A percentile compares a stretch with the other conserved stretches of the same genome.
These are phyloP conservation scores for Phytophthora pistaciae DNA, from an alignment of 352 stramenopile genomes.

Conservation along the genomic window DNA sequence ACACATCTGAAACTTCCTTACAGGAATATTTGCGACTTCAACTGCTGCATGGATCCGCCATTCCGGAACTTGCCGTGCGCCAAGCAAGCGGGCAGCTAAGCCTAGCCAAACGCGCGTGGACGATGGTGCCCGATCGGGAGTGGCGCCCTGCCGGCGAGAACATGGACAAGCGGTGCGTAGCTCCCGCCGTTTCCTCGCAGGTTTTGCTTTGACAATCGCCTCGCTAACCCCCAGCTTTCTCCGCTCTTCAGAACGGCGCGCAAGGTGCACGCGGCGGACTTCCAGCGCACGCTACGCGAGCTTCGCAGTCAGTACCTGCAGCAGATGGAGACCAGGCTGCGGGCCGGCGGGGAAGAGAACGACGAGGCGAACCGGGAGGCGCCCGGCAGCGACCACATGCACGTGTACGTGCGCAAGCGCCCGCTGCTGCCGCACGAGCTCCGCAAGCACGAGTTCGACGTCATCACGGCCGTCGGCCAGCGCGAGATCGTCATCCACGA, in stretches of 20 bases:
- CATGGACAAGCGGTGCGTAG: slow-evolving; percentile 77
- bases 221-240: neutral
- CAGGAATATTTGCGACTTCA: slow-evolving; percentile 22
- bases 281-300: slow-evolving; percentile 56
- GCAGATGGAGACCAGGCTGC: slow-evolving; percentile 18
- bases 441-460: slow-evolving; percentile 88
- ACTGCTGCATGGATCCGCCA: slow-evolving; percentile 7
- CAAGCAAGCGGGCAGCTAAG: neutral
- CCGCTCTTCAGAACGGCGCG: slow-evolving; percentile 57
- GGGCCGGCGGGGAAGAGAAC: neutral
- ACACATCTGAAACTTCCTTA: slow-evolving; percentile 4
- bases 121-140: slow-evolving; percentile 73
- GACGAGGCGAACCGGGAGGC: slow-evolving; percentile 6
- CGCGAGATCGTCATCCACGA: slow-evolving; percentile 88
- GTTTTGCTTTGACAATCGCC: neutral
- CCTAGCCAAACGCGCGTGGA: no score
- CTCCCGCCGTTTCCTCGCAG: neutral
- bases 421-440: slow-evolving; percentile 89
- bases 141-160: slow-evolving; percentile 71
- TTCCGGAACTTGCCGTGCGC: slow-evolving; percentile 9
- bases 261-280: slow-evolving; percentile 68
- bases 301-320: slow-evolving; percentile 55
- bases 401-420: slow-evolving; percentile 90
- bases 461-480: slow-evolving; percentile 74
- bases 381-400: slow-evolving; percentile 64